phyloP scores from a whole-genome alignment of 495 filamentous ascomycete species.

The Massariosphaeria phaeospora region DNA sequence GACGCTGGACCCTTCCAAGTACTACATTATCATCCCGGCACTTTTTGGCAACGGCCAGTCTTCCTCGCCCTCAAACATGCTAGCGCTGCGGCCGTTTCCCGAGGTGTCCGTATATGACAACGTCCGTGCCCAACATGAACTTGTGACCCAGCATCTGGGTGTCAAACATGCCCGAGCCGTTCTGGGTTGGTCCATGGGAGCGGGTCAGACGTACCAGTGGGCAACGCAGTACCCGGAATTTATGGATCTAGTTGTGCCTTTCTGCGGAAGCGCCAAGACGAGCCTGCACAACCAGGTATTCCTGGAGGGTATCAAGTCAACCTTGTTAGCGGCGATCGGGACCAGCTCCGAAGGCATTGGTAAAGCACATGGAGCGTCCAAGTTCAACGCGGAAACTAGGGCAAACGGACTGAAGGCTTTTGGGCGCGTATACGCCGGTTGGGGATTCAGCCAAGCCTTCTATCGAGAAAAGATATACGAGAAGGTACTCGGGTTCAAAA shows the following conservation, averaged over 20 bases:
- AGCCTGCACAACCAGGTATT: constrained; percentile 69
- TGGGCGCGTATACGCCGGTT: constrained; percentile 68
- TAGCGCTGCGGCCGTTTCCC: constrained; percentile 53
- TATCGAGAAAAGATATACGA: constrained; percentile 64
- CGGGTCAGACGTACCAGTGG: constrained; percentile 65
- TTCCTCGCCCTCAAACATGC: constrained; percentile 62
- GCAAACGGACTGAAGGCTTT: constrained; percentile 63
- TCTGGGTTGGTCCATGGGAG: constrained; percentile 68
- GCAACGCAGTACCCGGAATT: constrained; percentile 66
- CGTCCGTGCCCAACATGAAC: constrained; percentile 59
- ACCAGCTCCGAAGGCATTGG: constrained; percentile 49
- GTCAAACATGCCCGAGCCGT: constrained; percentile 60
- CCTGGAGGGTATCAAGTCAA: constrained; percentile 64
- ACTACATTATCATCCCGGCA: constrained; percentile 66
- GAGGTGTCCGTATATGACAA: constrained; percentile 63
- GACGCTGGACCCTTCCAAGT: constrained; percentile 55
- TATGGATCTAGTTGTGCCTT: constrained; percentile 60
- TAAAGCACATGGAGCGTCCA: constrained; percentile 44
- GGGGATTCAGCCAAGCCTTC: constrained; percentile 70
- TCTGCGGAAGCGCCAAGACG: constrained; percentile 64
- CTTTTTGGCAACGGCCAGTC: constrained; percentile 72
- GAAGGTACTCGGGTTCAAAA: constrained; percentile 53
- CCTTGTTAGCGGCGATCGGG: constrained; percentile 59
- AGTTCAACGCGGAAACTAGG: constrained; percentile 54
- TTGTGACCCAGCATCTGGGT: constrained; percentile 59